A percentile compares a stretch with the other conserved stretches of the same genome.
phyloP scores from a whole-genome alignment of 306 rosid species.

The Ziziphus jujuba region DNA sequence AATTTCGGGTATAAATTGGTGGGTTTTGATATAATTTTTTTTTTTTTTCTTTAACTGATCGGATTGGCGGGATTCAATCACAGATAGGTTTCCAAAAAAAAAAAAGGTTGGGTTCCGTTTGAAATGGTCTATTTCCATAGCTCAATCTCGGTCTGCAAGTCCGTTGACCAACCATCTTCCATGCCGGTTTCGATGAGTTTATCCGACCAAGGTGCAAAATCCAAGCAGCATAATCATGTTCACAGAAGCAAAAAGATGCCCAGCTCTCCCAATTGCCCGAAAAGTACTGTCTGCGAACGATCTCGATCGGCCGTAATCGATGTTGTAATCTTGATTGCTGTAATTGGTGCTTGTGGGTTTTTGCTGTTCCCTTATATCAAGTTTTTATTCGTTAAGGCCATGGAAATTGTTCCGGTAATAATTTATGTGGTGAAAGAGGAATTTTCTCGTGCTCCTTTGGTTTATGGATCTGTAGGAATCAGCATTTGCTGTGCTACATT shows the following conservation, averaged over 20 bases:
- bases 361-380: constrained; percentile 65
- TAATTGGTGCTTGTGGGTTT: constrained; percentile 60
- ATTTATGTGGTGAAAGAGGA: constrained; percentile 62
- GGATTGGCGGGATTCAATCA: constrained; percentile 34
- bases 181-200: constrained; percentile 60
- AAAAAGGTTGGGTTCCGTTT: constrained; percentile 27
- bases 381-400: constrained; percentile 34
- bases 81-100: constrained; percentile 30
- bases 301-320: constrained; percentile 78
- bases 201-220: constrained; percentile 49
- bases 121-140: constrained; percentile 94
- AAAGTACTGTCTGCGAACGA: constrained; percentile 59
- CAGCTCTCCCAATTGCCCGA: constrained; percentile 49
- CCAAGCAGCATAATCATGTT: constrained; percentile 35
- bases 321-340: constrained; percentile 67
- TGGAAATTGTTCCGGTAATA: constrained; percentile 31
- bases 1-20: constrained; percentile 27
- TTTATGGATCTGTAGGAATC: constrained; percentile 63
- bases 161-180: constrained; percentile 63
- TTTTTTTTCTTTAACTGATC: too few relatives aligned
- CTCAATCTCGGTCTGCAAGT: constrained; percentile 94
- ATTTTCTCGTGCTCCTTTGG: constrained; percentile 59
- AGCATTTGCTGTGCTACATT: constrained; percentile 60
- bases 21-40: constrained; percentile 50
- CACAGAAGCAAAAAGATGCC: constrained; percentile 45